Evolutionary conservation across 768 basidiomycete genomes (phyloP), one percentile per base, ranked within the genome.

Genomic region (Termitomyces heimii): DNA sequence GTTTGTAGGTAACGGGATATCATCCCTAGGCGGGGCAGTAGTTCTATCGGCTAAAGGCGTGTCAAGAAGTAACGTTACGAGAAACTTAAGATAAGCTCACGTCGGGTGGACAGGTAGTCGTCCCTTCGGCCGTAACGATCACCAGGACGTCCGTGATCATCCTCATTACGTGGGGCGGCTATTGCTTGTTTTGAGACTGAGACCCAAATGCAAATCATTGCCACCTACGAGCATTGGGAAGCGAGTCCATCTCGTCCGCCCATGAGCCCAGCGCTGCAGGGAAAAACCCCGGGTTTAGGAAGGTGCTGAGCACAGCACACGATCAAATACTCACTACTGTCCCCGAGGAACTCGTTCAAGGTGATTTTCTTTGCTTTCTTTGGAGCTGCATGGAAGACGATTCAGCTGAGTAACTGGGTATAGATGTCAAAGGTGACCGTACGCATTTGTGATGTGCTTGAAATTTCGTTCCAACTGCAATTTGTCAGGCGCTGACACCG

Each of bases 221-320:
- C 55, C 58, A 79, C 94, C 76, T 76, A 98, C 96, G 96, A 67
- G 93, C 95, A 65, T 84, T 89, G 28, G 96, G 96, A 60, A 98
- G 81, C 31, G 81, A 65, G 63, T 97, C 95, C 92, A 98, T 94
- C 73, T 98, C 97, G 70, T 98, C 97, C 7, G 97, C 97, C 97
- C 97, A 99, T 68, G 92, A 95, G 66, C 94, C 96, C 53, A 91
- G 75, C 53, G 85, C 92, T 94, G 20, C 16, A 50, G 52, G 53
- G 31, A 34, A 28, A 55, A 50, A 60, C 62, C 49, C 66, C 53
- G 60, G 47, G 61, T 51, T 55, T 50, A 45, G 20, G 37, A 40
- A 55, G 51, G 42, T 50, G 43, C 61, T 59, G 59, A 46, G 35
- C 34, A 47, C 31, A 31, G 52, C 31, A 54, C 58, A 54, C 54